Conservation (phyloP, 2,329 filamentous ascomycete genomes). For the Capronia americana region DNA sequence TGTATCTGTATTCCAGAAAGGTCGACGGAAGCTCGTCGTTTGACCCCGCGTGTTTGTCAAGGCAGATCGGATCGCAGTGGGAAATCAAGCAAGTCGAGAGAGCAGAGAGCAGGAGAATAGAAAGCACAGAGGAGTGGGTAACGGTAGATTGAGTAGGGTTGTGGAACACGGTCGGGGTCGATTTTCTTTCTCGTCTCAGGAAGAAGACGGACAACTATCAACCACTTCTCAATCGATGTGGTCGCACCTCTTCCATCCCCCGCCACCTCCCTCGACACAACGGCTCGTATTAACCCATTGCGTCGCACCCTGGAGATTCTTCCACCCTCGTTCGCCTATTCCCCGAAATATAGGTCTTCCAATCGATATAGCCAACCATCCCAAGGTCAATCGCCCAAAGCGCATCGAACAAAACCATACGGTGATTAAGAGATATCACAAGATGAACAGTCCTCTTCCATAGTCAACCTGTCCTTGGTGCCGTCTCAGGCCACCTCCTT, state of each 20-base stretch:
- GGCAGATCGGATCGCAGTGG: neutral
- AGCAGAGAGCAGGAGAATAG: neutral
- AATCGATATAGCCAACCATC: neutral
- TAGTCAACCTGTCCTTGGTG: constrained; percentile 37
- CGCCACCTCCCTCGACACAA: neutral
- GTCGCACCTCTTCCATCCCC: neutral
- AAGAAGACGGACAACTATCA: neutral
- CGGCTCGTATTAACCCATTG: neutral
- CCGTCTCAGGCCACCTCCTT: constrained; percentile 40
- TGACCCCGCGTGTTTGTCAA: neutral
- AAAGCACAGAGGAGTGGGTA: neutral
- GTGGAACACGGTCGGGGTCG: neutral
- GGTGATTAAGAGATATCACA: constrained; percentile 8
- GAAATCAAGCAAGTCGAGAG: neutral
- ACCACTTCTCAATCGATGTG: neutral
- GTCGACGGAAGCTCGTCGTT: too few relatives aligned
- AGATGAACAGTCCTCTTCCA: constrained; percentile 30
- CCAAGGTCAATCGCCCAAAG: neutral
- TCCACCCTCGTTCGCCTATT: neutral
- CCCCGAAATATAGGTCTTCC: neutral
- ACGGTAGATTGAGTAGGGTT: neutral
- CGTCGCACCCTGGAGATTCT: neutral
- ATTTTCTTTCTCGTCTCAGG: neutral
- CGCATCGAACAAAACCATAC: constrained; percentile 3
- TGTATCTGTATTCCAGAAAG: neutral